A percentile compares a stretch with the other conserved stretches of the same genome.
Evolutionary conservation across 139 green algal genomes (phyloP).

Genomic region (Asterochloris erici): DNA sequence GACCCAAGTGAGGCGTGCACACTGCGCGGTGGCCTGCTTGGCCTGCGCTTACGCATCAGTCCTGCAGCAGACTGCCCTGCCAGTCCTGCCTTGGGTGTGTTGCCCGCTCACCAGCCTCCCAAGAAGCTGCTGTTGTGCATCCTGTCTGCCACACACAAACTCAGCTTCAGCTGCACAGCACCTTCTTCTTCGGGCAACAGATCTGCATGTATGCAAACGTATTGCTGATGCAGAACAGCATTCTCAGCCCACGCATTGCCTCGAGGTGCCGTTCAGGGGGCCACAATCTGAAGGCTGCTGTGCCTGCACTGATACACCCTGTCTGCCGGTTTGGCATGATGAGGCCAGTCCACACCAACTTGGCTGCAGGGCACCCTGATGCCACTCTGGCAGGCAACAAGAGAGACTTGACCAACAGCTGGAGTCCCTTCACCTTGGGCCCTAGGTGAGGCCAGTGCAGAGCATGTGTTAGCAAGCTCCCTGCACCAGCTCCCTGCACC

Average conservation of each 20-base stretch:
- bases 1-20: not conserved
- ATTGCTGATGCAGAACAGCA: not conserved
- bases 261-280: not conserved
- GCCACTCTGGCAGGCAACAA: not conserved
- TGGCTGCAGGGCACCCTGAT: not conserved
- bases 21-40: not conserved
- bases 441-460: no score
- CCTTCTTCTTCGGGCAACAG: no score
- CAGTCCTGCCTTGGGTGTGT: not conserved
- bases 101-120: not conserved
- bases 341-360: not conserved
- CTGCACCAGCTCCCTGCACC: no score
- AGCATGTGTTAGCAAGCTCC: no score
- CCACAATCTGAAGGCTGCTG: no score
- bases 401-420: not conserved
- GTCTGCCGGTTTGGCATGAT: not conserved
- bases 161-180: not conserved
- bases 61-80: no score
- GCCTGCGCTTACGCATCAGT: not conserved
- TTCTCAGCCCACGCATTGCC: not conserved
- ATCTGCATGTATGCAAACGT: not conserved
- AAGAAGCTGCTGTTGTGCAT: not conserved
- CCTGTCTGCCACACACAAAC: not conserved
- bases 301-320: not conserved
- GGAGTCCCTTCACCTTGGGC: constrained; percentile 6